Evolutionary conservation across 2,329 filamentous ascomycete species (phyloP).

Genomic region (Fusarium sp.): DNA sequence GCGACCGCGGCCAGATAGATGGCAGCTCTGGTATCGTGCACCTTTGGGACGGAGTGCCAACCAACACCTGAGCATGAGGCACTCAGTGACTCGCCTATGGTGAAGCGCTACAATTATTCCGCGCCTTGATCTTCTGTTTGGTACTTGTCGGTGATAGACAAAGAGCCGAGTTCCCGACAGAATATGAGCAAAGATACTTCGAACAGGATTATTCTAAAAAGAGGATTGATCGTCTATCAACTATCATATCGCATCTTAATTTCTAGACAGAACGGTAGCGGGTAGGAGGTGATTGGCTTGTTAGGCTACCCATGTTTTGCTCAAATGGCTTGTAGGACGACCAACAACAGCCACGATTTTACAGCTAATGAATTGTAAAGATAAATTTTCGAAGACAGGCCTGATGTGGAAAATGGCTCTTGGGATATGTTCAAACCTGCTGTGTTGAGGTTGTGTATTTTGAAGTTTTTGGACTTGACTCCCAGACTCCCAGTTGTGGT

Average conservation of each 20-base stretch:
- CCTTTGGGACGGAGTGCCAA: background rate
- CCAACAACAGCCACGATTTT: background rate
- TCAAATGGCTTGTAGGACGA: background rate
- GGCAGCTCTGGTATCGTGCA: background rate
- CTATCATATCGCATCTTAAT: background rate
- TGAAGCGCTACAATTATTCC: background rate
- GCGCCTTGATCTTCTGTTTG: background rate
- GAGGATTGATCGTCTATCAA: background rate
- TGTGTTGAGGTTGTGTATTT: no score
- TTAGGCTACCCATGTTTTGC: background rate
- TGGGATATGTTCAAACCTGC: no score
- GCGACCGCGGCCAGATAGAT: background rate
- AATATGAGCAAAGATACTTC: background rate
- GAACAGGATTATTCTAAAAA: background rate
- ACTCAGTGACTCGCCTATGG: background rate
- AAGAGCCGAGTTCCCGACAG: background rate
- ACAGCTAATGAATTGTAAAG: background rate
- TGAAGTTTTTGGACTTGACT: no score
- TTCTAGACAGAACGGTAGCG: background rate
- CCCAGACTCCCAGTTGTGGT: no score
- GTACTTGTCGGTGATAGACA: background rate
- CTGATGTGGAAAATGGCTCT: background rate
- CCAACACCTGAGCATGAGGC: background rate
- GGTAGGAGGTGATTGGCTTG: background rate
- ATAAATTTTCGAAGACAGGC: background rate